Evolutionary conservation across 139 green algal genomes (phyloP).

Genomic region (Penium margaritaceum): DNA sequence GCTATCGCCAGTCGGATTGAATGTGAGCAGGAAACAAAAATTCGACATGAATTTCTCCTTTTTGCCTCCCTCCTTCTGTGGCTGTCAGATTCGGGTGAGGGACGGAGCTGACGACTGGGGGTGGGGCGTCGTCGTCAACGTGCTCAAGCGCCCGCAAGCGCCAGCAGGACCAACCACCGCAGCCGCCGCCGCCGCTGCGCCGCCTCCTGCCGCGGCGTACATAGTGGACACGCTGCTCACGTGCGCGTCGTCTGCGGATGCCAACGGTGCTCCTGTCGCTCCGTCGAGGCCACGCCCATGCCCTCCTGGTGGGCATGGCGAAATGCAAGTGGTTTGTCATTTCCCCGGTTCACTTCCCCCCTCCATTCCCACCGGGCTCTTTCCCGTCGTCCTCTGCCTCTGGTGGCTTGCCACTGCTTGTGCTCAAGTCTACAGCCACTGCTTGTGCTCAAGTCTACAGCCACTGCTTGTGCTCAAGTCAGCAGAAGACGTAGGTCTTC

Average conservation of each 20-base stretch:
- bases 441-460: no score
- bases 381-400: not conserved
- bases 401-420: no score
- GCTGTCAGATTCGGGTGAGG: conserved; percentile 25
- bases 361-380: not conserved
- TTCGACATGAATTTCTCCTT: no score
- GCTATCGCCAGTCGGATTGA: no score
- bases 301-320: not conserved
- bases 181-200: not conserved
- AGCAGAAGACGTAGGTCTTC: no score
- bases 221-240: conserved; percentile 62
- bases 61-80: not conserved
- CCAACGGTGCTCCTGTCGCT: no score
- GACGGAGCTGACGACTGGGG: conserved; percentile 64
- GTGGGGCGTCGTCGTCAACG: conserved; percentile 69
- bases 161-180: no score
- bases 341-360: not conserved
- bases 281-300: no score
- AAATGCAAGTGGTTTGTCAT: not conserved
- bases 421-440: no score
- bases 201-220: conserved; percentile 43
- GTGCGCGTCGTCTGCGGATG: not conserved
- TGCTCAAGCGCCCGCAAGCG: conserved; percentile 21
- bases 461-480: no score
- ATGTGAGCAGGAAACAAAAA: no score